phyloP scores from a whole-genome alignment of 352 stramenopile species.

The Phytophthora quininea region DNA sequence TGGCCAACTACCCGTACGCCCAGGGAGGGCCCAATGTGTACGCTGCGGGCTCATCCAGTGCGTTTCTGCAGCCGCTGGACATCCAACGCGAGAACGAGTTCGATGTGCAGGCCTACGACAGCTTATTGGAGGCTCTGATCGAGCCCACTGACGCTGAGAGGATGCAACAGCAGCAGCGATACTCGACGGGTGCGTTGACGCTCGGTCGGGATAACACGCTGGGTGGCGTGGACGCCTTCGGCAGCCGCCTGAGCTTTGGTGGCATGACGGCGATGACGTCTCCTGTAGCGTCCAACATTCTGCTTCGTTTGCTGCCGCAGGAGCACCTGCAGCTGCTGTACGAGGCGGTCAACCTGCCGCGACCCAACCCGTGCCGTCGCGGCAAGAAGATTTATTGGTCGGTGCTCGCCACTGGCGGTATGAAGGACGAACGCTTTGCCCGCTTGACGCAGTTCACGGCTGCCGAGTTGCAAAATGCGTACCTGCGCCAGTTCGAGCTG shows the following conservation, averaged over 20 bases:
- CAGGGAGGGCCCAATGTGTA: slow-evolving; percentile 33
- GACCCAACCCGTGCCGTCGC: slow-evolving; percentile 72
- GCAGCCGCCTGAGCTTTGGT: slow-evolving; percentile 37
- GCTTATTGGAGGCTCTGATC: slow-evolving; percentile 64
- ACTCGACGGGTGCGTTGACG: slow-evolving; percentile 15
- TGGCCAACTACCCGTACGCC: slow-evolving; percentile 39
- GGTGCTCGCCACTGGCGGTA: slow-evolving; percentile 69
- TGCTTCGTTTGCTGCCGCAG: slow-evolving; percentile 52
- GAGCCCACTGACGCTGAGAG: slow-evolving; percentile 40
- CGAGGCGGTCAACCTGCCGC: slow-evolving; percentile 73
- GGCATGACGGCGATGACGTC: slow-evolving; percentile 17
- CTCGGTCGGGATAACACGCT: slow-evolving; percentile 23
- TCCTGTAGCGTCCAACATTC: slow-evolving; percentile 29
- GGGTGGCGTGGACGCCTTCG: slow-evolving; percentile 17
- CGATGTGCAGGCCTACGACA: slow-evolving; percentile 55
- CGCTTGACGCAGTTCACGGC: slow-evolving; percentile 67
- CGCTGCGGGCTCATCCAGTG: slow-evolving; percentile 43
- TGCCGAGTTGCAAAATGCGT: slow-evolving; percentile 72
- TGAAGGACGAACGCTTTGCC: slow-evolving; percentile 68
- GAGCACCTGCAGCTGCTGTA: slow-evolving; percentile 69
- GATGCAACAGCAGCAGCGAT: slow-evolving; percentile 34
- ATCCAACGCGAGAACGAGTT: slow-evolving; percentile 61
- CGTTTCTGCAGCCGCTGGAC: slow-evolving; percentile 55
- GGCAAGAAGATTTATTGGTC: slow-evolving; percentile 82
- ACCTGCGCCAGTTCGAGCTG: slow-evolving; percentile 69